Conservation (phyloP, 2,329 filamentous ascomycete species). For the Fusarium hostae region DNA sequence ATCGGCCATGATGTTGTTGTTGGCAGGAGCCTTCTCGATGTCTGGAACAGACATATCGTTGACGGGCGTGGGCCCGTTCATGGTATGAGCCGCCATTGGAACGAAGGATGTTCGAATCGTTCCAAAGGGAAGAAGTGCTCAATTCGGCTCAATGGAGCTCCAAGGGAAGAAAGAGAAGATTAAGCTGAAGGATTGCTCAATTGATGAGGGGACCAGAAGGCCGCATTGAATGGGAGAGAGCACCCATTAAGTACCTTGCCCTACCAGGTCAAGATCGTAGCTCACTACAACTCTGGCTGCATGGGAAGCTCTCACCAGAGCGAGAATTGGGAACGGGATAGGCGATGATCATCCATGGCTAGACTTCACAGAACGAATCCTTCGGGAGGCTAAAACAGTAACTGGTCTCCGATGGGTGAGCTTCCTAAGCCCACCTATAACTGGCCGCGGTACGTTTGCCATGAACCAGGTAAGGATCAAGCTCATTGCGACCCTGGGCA, state of each 20-base stretch:
- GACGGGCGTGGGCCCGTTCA: conserved; percentile 16
- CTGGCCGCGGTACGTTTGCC: neutral
- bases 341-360: conserved; percentile 20
- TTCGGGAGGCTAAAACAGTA: neutral
- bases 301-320: conserved; percentile 4
- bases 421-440: neutral
- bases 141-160: neutral
- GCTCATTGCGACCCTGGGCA: conserved; percentile 2
- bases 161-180: neutral
- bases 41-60: conserved; percentile 19
- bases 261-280: neutral
- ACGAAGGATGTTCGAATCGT: neutral
- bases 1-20: conserved; percentile 11
- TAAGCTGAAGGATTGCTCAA: neutral
- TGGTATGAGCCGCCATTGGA: conserved; percentile 16
- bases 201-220: neutral
- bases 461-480: conserved; percentile 3
- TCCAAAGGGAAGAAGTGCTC: neutral
- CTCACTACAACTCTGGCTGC: neutral
- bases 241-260: conserved; percentile 17
- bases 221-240: neutral
- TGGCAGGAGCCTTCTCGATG: conserved; percentile 18
- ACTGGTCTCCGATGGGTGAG: neutral
- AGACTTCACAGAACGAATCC: conserved; percentile 13
- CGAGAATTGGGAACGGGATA: conserved; percentile 1